Conservation (phyloP, 2,329 filamentous ascomycete genomes). For the Pseudocercospora fuligena region DNA sequence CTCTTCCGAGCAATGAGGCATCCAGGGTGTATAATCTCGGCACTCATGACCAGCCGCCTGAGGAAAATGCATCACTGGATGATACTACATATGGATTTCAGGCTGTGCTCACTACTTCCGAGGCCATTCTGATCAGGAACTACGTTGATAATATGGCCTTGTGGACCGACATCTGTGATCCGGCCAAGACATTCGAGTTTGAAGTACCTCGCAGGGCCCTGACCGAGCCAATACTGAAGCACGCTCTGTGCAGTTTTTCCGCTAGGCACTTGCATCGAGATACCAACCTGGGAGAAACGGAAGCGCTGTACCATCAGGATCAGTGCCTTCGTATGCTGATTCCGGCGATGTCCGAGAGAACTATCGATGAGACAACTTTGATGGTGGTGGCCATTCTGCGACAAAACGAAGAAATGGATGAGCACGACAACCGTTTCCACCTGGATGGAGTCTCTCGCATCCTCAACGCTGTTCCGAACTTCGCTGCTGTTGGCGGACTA, state of each 20-base stretch:
- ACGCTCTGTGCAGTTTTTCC: constrained; percentile 54
- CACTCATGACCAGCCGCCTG: background rate
- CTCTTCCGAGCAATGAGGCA: too few relatives aligned
- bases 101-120: background rate
- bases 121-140: constrained; percentile 25
- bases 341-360: constrained; percentile 49
- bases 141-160: constrained; percentile 27
- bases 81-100: background rate
- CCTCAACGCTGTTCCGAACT: constrained; percentile 45
- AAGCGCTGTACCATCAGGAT: constrained; percentile 52
- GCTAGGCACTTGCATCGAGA: constrained; percentile 52
- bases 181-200: constrained; percentile 44
- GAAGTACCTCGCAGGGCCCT: constrained; percentile 55
- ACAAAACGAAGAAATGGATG: constrained; percentile 54
- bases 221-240: constrained; percentile 52
- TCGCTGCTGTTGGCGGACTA: constrained; percentile 46
- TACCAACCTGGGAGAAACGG: constrained; percentile 45
- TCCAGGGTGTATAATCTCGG: background rate
- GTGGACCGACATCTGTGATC: constrained; percentile 26
- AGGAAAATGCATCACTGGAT: background rate
- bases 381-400: constrained; percentile 56
- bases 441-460: constrained; percentile 47
- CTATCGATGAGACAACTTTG: constrained; percentile 54
- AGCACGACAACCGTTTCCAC: constrained; percentile 46
- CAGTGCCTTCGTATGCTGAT: constrained; percentile 55